Evolutionary conservation across 106 monocot genomes (phyloP), one percentile per base, ranked within the genome.

Genomic region (Acorus calamus): DNA sequence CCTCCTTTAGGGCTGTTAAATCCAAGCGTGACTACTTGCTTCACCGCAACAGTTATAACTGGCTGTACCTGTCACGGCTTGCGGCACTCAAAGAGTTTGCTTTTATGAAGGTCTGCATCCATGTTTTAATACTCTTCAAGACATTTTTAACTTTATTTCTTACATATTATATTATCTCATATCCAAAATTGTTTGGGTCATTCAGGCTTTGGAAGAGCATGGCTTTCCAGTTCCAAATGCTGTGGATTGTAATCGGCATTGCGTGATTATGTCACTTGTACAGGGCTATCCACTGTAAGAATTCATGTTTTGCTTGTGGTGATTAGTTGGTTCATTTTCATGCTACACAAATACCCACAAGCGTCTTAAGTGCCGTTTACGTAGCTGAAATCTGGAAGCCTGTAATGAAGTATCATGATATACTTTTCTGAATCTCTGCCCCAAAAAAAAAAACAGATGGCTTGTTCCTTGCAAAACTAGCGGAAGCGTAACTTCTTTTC

Each of bases 81-180:
- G 94, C 94, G 66, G 94, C 90, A 3, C 71, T 94, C 14, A 94
- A 94, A 60, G 94, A 94, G 82, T 90, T 72, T 82, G 86, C 94
- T 53, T 94, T 99, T 9, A 99, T 99, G 98, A 99, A 99, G 98
- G 98, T 92, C 11, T 2, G 46, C 7, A 62, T 11, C 4, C 46
- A 52, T 0, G 5, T 3, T 55, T 4, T 11, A 46, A 56, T 50
- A 53, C 13, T 69, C 56, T 55, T 11, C 42, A 28, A 54, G 63
- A 8, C 13, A 6, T 43, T 62, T 55, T 55, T 47, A 59, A 14
- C 42, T 68, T 5, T 48, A 13, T 42, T 47, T 57, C 50, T 49
- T 59, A 11, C 3, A 28, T 68, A 4, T 11, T 5, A 3, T 0
- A 8, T 52, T 53, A 47, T 53, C 28, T 28, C 28, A 28, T 53